Conservation (phyloP, 768 basidiomycete species). For the Psilocybe cubensis region DNA sequence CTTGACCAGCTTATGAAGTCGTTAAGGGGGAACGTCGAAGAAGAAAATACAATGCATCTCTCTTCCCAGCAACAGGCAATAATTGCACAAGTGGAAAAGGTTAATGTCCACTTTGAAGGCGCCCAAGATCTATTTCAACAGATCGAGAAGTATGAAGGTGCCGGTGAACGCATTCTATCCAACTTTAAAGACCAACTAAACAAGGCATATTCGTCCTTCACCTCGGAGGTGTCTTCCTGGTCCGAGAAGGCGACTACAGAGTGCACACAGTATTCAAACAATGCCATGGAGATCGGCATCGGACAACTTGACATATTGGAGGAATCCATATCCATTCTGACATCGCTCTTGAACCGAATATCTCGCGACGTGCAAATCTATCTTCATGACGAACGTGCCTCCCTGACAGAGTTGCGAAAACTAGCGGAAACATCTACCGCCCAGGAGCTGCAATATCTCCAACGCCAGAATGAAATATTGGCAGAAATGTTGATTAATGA, state of each 20-base stretch:
- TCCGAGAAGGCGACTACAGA: slow-evolving; percentile 50
- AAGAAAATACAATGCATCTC: slow-evolving; percentile 60
- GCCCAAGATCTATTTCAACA: slow-evolving; percentile 53
- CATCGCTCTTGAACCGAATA: slow-evolving; percentile 61
- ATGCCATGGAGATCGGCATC: slow-evolving; percentile 46
- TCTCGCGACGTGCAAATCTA: slow-evolving; percentile 61
- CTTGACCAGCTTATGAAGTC: slow-evolving; percentile 62
- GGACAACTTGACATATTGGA: slow-evolving; percentile 57
- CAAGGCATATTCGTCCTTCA: slow-evolving; percentile 51
- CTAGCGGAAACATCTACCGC: slow-evolving; percentile 44
- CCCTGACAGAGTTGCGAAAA: slow-evolving; percentile 50
- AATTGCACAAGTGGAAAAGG: slow-evolving; percentile 49
- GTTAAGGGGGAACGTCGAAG: slow-evolving; percentile 53
- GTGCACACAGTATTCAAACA: slow-evolving; percentile 49
- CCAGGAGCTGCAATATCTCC: slow-evolving; percentile 64
- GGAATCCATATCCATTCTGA: slow-evolving; percentile 59
- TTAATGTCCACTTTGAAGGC: slow-evolving; percentile 61
- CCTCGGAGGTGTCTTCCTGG: slow-evolving; percentile 58
- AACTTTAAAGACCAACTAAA: slow-evolving; percentile 51
- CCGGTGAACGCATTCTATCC: slow-evolving; percentile 54
- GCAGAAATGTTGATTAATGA: slow-evolving; percentile 66
- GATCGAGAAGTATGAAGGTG: slow-evolving; percentile 59
- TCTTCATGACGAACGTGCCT: slow-evolving; percentile 55
- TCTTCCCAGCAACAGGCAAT: slow-evolving; percentile 59
- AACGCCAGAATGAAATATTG: slow-evolving; percentile 72